phyloP scores from a whole-genome alignment of 306 rosid genomes.

The Cicer bijugum region DNA sequence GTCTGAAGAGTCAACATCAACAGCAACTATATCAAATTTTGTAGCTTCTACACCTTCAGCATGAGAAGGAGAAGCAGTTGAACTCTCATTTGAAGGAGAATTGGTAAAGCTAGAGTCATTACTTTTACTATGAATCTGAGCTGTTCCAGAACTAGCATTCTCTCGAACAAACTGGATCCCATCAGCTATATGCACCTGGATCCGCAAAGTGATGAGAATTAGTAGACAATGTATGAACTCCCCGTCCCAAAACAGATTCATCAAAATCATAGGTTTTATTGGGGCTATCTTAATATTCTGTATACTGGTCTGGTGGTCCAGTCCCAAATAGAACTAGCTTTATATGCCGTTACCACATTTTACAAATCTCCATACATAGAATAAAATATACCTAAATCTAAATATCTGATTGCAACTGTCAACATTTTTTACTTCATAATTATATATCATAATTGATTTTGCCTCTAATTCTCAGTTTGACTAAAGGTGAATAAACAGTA shows the following conservation, averaged over 20 bases:
- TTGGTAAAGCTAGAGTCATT: conserved; percentile 9
- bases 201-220: conserved; percentile 40
- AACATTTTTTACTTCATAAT: not conserved
- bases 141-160: conserved; percentile 43
- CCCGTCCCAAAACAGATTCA: conserved; percentile 25
- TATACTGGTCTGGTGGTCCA: not conserved
- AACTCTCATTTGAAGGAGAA: conserved; percentile 47
- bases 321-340: not conserved
- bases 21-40: conserved; percentile 74
- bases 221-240: conserved; percentile 18
- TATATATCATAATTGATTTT: not conserved
- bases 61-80: conserved; percentile 46
- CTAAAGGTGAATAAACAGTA: not conserved
- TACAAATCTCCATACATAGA: not conserved
- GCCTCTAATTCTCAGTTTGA: not conserved
- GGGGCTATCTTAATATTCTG: not conserved
- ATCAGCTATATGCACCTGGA: conserved; percentile 88
- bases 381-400: conserved; percentile 12
- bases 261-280: conserved; percentile 19
- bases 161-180: conserved; percentile 79
- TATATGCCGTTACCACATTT: conserved; percentile 25
- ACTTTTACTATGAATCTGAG: conserved; percentile 40
- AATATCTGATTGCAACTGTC: conserved; percentile 2
- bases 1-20: conserved; percentile 92
- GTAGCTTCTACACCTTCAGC: conserved; percentile 45